Percentiles rank a stretch among this genome's conserved stretches.
Evolutionary conservation across 371 early-diverging fungal species (phyloP).

Genomic region (Aphelidium insulamus): DNA sequence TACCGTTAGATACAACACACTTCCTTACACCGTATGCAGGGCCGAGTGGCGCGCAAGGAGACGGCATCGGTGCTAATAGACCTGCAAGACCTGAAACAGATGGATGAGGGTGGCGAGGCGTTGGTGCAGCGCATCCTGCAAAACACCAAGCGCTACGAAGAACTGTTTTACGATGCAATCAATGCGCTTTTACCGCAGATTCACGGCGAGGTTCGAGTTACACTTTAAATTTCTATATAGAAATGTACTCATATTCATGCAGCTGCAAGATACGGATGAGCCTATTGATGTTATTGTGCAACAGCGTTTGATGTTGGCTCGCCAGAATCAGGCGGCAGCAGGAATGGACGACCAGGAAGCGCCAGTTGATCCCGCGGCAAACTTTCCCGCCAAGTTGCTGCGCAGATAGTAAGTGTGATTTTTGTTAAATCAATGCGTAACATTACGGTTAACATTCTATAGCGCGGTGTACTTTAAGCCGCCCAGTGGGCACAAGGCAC

Average conservation of each 20-base stretch:
- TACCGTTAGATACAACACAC: neutral
- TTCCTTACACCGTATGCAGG: slow-evolving; percentile 8
- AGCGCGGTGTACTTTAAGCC: slow-evolving; percentile 69
- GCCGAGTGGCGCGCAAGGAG: slow-evolving; percentile 27
- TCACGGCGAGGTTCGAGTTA: slow-evolving; percentile 7
- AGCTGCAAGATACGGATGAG: slow-evolving; percentile 43
- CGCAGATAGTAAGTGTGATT: slow-evolving; percentile 47
- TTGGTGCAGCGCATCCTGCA: slow-evolving; percentile 35
- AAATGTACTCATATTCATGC: slow-evolving; percentile 7
- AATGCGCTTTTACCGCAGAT: slow-evolving; percentile 45
- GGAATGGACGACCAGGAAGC: slow-evolving; percentile 15
- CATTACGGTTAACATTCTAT: neutral
- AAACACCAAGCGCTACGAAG: slow-evolving; percentile 68
- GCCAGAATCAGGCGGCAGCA: slow-evolving; percentile 9
- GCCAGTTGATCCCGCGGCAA: slow-evolving; percentile 9
- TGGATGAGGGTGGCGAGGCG: slow-evolving; percentile 7
- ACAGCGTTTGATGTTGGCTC: slow-evolving; percentile 54
- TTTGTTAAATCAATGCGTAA: neutral
- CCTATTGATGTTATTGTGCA: slow-evolving; percentile 74
- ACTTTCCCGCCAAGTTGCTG: slow-evolving; percentile 59
- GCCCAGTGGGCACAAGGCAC: slow-evolving; percentile 23
- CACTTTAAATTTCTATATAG: neutral
- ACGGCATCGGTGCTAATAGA: slow-evolving; percentile 26
- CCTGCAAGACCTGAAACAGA: slow-evolving; percentile 30
- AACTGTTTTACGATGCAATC: slow-evolving; percentile 48